Conservation (phyloP, 305 asterid species). For the Fraxinus paxiana region DNA sequence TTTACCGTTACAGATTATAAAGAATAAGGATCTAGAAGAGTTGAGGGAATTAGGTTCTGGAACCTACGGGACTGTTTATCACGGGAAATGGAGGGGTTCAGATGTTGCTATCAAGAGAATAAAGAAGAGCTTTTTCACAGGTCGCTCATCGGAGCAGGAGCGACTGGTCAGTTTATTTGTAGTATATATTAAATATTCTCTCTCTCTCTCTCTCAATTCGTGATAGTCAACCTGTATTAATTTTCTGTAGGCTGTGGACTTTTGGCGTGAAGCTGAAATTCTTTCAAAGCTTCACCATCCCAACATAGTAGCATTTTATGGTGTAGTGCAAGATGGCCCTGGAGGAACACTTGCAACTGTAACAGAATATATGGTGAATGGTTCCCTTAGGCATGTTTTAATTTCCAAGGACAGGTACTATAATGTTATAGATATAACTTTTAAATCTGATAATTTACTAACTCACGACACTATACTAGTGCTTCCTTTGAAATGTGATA, state of each 20-base stretch:
- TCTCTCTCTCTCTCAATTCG: not conserved
- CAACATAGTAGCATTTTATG: slow-evolving; percentile 93
- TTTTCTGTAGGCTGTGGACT: slow-evolving; percentile 59
- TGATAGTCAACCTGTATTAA: slow-evolving; percentile 15
- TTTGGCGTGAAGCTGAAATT: slow-evolving; percentile 93
- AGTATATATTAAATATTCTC: not conserved
- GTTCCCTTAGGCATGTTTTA: slow-evolving; percentile 80
- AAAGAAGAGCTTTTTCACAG: slow-evolving; percentile 80
- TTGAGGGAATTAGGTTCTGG: slow-evolving; percentile 90
- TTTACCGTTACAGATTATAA: slow-evolving; percentile 54
- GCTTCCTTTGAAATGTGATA: not conserved
- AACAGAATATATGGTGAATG: slow-evolving; percentile 86
- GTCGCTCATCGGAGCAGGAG: slow-evolving; percentile 86
- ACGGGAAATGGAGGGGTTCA: slow-evolving; percentile 95
- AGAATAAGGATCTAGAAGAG: slow-evolving; percentile 86
- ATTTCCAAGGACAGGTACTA: slow-evolving; percentile 71
- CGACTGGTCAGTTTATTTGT: slow-evolving; percentile 49
- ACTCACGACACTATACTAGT: not conserved
- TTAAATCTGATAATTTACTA: not conserved
- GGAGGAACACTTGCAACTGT: slow-evolving; percentile 92
- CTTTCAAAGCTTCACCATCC: slow-evolving; percentile 95
- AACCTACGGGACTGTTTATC: slow-evolving; percentile 92
- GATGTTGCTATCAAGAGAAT: slow-evolving; percentile 94
- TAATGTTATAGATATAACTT: not conserved
- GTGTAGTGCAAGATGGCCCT: slow-evolving; percentile 93